Percentiles rank a stretch among this genome's conserved stretches.
phyloP scores from a whole-genome alignment of 1,139 yeast species.

The Saccharomyces hybrid region DNA sequence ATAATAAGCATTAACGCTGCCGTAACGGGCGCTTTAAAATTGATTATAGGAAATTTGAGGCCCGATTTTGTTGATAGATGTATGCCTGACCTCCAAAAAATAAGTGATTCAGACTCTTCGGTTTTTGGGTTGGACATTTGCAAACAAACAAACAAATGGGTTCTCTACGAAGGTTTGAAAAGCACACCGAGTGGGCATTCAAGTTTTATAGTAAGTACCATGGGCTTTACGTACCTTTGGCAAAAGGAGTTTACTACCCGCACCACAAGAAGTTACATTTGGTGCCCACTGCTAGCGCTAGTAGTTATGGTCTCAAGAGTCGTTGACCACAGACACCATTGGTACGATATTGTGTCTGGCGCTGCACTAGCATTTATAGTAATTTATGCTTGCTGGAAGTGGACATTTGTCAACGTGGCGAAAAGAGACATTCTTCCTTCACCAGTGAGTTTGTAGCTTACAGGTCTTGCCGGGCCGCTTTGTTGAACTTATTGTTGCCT shows the following conservation, averaged over 20 bases:
- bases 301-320: constrained; percentile 27
- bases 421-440: not conserved
- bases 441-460: not conserved
- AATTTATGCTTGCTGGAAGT: constrained; percentile 12
- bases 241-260: constrained; percentile 16
- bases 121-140: constrained; percentile 15
- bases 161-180: constrained; percentile 26
- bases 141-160: constrained; percentile 14
- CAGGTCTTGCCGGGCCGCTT: not conserved
- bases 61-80: constrained; percentile 29
- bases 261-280: constrained; percentile 14
- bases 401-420: constrained; percentile 6
- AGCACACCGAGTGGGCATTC: constrained; percentile 32
- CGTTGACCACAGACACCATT: constrained; percentile 28
- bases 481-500: not conserved
- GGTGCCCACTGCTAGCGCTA: constrained; percentile 23
- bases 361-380: constrained; percentile 15
- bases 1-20: constrained; percentile 21
- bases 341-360: constrained; percentile 28
- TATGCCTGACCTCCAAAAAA: constrained; percentile 10
- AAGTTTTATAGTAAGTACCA: constrained; percentile 23
- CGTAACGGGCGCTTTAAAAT: constrained; percentile 24
- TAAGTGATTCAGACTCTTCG: constrained; percentile 4
- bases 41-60: constrained; percentile 22
- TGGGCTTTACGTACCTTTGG: constrained; percentile 25